phyloP scores from a whole-genome alignment of 2,329 filamentous ascomycete genomes.

The Fusarium papillatum region DNA sequence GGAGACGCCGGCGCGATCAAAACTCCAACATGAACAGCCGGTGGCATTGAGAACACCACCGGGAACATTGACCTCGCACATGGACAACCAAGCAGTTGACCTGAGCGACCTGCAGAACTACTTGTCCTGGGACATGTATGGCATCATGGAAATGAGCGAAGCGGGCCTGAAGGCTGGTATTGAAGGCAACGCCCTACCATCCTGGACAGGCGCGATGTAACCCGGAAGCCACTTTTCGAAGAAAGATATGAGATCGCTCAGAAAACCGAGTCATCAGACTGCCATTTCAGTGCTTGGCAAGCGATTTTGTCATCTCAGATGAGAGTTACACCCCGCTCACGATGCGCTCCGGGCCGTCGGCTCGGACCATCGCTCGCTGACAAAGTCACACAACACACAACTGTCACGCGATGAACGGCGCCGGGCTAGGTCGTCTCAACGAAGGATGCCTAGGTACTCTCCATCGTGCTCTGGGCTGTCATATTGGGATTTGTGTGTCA shows the following conservation, averaged over 20 bases:
- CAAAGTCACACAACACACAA: constrained; percentile 17
- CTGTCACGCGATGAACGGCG: constrained; percentile 31
- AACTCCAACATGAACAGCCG: constrained; percentile 54
- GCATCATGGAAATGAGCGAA: constrained; percentile 56
- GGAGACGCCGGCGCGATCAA: constrained; percentile 44
- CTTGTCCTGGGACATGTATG: constrained; percentile 56
- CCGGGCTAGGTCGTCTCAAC: neutral
- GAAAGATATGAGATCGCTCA: neutral
- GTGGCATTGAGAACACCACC: constrained; percentile 44
- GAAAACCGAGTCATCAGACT: neutral
- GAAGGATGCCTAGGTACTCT: neutral
- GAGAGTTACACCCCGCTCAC: constrained; percentile 10
- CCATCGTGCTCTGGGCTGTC: neutral
- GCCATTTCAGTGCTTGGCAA: neutral
- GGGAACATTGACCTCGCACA: constrained; percentile 37
- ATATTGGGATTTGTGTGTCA: neutral
- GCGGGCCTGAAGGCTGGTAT: constrained; percentile 51
- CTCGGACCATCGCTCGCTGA: constrained; percentile 35
- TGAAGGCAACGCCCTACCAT: constrained; percentile 50
- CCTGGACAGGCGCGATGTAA: constrained; percentile 44
- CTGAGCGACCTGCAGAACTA: constrained; percentile 55
- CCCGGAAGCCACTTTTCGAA: neutral
- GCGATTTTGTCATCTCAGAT: constrained; percentile 1
- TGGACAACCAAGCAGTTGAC: constrained; percentile 53
- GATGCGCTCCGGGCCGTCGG: constrained; percentile 27